Evolutionary conservation across 192 early-diverging fungal genomes (phyloP).

Genomic region (Diversispora epigaea): DNA sequence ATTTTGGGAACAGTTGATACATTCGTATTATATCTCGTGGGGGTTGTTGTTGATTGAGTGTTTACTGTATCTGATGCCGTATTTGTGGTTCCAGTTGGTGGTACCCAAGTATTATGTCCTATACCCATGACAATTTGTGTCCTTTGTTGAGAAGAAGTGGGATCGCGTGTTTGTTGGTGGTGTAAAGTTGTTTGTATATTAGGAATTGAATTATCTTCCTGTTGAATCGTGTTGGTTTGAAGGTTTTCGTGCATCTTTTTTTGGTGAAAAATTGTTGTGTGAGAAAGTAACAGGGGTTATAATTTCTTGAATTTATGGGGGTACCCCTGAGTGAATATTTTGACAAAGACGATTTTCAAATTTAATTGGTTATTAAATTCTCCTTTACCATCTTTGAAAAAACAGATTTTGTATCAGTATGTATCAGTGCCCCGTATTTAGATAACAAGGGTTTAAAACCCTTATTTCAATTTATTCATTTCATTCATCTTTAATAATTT

Average conservation of each 20-base stretch:
- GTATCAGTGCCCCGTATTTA: constrained; percentile 14
- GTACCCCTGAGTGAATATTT: constrained; percentile 17
- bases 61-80: background rate
- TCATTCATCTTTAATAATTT: background rate
- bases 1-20: background rate
- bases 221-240: constrained; percentile 1
- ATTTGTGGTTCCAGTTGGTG: constrained; percentile 3
- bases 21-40: background rate
- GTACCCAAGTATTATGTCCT: constrained; percentile 4
- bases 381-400: background rate
- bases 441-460: background rate
- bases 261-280: constrained; percentile 3
- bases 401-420: background rate
- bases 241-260: constrained; percentile 6
- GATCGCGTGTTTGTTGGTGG: constrained; percentile 1
- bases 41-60: background rate
- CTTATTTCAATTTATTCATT: background rate
- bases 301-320: background rate
- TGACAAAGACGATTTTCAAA: background rate
- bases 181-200: constrained; percentile 1
- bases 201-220: background rate
- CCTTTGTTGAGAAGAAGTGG: background rate
- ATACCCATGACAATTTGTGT: background rate
- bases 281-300: constrained; percentile 16
- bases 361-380: background rate